Conservation (phyloP, 371 early-diverging fungal species). For the Lichtheimia ornata region DNA sequence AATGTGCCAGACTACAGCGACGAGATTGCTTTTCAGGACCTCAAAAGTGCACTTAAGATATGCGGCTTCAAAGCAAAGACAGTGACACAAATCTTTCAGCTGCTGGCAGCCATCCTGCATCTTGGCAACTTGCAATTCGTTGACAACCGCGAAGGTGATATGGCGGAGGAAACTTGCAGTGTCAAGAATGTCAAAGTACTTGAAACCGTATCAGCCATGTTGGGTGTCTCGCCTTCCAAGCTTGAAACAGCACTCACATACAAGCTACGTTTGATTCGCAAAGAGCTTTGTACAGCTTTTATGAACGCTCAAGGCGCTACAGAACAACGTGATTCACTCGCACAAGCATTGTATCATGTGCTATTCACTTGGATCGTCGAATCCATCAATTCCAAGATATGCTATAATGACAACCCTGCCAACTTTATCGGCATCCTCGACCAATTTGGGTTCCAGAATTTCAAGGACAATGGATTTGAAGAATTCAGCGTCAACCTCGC, state of each 20-base stretch:
- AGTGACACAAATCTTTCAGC: conserved; percentile 69
- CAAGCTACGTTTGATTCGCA: conserved; percentile 45
- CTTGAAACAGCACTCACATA: conserved; percentile 62
- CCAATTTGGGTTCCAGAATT: conserved; percentile 65
- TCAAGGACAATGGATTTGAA: conserved; percentile 60
- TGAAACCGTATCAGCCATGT: conserved; percentile 74
- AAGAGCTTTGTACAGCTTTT: conserved; percentile 65
- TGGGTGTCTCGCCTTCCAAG: conserved; percentile 76
- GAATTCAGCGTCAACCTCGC: conserved; percentile 83
- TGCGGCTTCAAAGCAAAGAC: conserved; percentile 78
- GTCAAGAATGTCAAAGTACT: conserved; percentile 69
- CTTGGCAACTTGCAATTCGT: conserved; percentile 79
- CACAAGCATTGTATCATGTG: conserved; percentile 39
- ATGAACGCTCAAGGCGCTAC: conserved; percentile 58
- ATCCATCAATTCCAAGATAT: conserved; percentile 42
- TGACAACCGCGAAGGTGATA: conserved; percentile 34
- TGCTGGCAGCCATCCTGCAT: conserved; percentile 81
- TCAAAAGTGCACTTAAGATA: conserved; percentile 73
- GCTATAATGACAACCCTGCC: conserved; percentile 51
- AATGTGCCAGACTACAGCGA: conserved; percentile 42
- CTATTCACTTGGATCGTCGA: conserved; percentile 52
- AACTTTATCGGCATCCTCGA: conserved; percentile 82
- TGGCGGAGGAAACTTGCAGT: conserved; percentile 53
- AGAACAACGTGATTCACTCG: conserved; percentile 45
- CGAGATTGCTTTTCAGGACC: conserved; percentile 59